Percentiles rank a stretch among this genome's conserved stretches.
Evolutionary conservation across 306 rosid species (phyloP).

Genomic region (Lablab purpureus): DNA sequence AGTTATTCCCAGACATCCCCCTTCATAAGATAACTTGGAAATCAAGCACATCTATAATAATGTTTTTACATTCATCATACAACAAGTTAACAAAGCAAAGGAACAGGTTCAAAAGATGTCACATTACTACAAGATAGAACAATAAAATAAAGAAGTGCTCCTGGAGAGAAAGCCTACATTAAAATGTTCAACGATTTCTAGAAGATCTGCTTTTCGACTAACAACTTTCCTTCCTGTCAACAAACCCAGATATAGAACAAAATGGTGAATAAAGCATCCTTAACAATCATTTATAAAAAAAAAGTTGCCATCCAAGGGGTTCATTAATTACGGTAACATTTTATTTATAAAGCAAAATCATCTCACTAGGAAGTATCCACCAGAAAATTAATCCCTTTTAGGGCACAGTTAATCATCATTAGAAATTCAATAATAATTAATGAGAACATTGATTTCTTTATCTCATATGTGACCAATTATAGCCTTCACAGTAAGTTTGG

Average conservation of each 20-base stretch:
- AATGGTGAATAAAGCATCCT: constrained; percentile 39
- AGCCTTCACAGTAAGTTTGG: too few relatives aligned
- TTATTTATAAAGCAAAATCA: too few relatives aligned
- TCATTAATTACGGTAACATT: neutral
- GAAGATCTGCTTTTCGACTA: constrained; percentile 73
- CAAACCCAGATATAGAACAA: constrained; percentile 47
- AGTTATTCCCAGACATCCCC: constrained; percentile 26
- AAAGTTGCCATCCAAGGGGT: neutral
- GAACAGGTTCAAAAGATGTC: constrained; percentile 17
- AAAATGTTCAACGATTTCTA: constrained; percentile 87
- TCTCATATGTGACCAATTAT: too few relatives aligned
- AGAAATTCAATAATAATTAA: neutral
- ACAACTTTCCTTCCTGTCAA: constrained; percentile 80
- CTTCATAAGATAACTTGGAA: constrained; percentile 27
- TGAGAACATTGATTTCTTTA: too few relatives aligned
- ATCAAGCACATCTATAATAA: neutral
- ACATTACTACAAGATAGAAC: constrained; percentile 13
- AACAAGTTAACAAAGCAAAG: constrained; percentile 27
- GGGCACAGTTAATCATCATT: neutral
- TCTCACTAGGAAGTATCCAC: neutral
- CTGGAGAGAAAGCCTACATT: constrained; percentile 65
- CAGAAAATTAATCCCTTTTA: neutral
- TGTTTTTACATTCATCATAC: neutral
- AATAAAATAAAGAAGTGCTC: neutral
- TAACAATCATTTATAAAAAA: constrained; percentile 24